Evolutionary conservation across 1,139 yeast genomes (phyloP), one percentile per base, ranked within the genome.

Genomic region (Blastobotrys petasosporus): DNA sequence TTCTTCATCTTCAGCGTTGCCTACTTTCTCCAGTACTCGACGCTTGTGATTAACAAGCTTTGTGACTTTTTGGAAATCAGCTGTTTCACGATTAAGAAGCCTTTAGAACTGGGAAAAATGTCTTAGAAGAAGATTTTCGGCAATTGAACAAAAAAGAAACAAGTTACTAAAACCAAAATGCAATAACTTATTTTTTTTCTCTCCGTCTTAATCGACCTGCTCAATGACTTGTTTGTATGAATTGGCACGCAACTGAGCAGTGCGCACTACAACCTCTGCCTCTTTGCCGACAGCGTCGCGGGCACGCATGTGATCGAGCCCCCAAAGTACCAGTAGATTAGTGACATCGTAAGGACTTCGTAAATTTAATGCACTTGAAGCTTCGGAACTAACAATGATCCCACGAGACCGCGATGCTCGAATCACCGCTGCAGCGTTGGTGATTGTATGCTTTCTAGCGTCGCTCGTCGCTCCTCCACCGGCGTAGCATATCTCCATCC

Each of bases 341-440:
- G 79, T 70, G 3, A 87, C 75, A 56, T 92, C 96, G 42, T 76
- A 72, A 37, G 80, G 76, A 32, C 80, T 78, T 48, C 97, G 69
- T 25, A 81, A 67, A 42, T 79, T 81, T 32, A 77, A 63, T 0
- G 90, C 75, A 29, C 69, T 65, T 2, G 62, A 57, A 0, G 94
- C 85, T 2, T 95, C 97, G 58, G 94, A 80, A 15, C 92, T 78
- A 4, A 88, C 71, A 3, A 92, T 72, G 17, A 92, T 63, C 0
- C 97, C 97, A 40, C 87, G 75, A 29, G 81, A 76, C 54, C 97
- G 72, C 1, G 94, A 76, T 3, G 95, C 87, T 52, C 98, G 69
- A n/a, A 88, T 74, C 15, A 92, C 73, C 57, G 85, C 82, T 43
- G 85, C 73, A 1, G 82, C 78, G 59, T 87, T 90, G 41, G 80